Evolutionary conservation across 805 yeast genomes (phyloP), one percentile per base, ranked within the genome.

Genomic region (Saccharomycopsis amapae): DNA sequence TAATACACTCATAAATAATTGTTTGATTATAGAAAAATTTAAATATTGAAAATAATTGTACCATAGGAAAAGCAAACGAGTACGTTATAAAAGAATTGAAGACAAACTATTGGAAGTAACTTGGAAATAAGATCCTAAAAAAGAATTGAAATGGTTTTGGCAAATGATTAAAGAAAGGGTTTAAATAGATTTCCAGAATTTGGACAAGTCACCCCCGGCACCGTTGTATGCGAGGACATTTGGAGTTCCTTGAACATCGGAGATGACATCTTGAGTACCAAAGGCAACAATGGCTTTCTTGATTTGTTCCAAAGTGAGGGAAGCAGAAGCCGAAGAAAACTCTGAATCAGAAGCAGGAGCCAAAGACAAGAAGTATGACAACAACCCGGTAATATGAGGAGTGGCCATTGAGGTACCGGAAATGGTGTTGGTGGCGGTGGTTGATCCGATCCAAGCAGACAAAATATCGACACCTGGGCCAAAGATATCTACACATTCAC

Each of bases 221-320:
- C 93, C 94, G 59, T 84, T 84, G 71, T 68, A 84, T 40, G 84
- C 82, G 64, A 85, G 73, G 52, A 74, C 63, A 66, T 85, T 85
- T 57, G 89, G 89, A 42, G 93, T 81, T 51, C 78, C 86, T 18
- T 67, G 73, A 54, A 84, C 68, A 53, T 80, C 86, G 38, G 68
- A 53, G 55, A 85, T 71, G 33, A 67, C 67, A 55, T 71, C 68
- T 62, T 75, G 72, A 35, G 90, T 76, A 57, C 83, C 81, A 62
- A 69, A 85, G 46, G 76, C 76, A 58, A 83, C 72, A 60, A 85
- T 66, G 60, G 81, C 83, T 68, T 79, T 78, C 75, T 85, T 85
- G 67, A 85, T 68, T 64, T 81, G 86, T 32, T 71, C 75, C 48
- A 93, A 86, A 12, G 88, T 67, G 38, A 75, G 71, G 42, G 82